Conservation (phyloP, 805 yeast genomes). For the Candida ovalis region DNA sequence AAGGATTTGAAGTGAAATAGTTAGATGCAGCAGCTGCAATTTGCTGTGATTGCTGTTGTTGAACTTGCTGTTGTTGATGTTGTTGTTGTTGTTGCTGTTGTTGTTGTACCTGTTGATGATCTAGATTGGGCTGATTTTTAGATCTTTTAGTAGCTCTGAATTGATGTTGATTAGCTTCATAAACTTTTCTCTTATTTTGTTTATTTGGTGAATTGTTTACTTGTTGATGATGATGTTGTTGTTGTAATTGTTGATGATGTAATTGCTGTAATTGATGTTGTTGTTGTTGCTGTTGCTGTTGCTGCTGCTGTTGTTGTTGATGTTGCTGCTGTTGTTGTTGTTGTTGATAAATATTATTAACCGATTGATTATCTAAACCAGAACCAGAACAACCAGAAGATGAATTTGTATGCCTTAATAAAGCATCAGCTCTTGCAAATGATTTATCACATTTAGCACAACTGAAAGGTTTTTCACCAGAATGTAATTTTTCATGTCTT, state of each 20-base stretch:
- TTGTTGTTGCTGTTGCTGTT: neutral
- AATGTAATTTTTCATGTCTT: constrained; percentile 70
- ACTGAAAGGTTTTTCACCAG: constrained; percentile 67
- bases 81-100: neutral
- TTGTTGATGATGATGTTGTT: neutral
- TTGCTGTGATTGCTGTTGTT: constrained; percentile 3
- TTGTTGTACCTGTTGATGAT: neutral
- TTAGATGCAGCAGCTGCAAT: constrained; percentile 5
- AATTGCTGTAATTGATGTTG: neutral
- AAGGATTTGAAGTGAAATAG: neutral
- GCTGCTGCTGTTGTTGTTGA: neutral
- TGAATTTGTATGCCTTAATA: constrained; percentile 59
- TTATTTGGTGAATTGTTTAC: neutral
- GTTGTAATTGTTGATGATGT: neutral
- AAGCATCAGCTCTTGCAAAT: constrained; percentile 75
- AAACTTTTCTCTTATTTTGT: neutral
- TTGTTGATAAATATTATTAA: neutral
- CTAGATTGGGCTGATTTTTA: neutral
- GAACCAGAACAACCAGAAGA: constrained; percentile 25
- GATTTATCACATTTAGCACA: constrained; percentile 59
- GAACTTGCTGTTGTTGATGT: neutral
- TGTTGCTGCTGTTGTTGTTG: neutral
- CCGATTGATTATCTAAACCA: neutral
- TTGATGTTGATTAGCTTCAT: constrained; percentile 1
- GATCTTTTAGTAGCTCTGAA: neutral